phyloP scores from a whole-genome alignment of 345 rosid species.

The Populus pruinosa region DNA sequence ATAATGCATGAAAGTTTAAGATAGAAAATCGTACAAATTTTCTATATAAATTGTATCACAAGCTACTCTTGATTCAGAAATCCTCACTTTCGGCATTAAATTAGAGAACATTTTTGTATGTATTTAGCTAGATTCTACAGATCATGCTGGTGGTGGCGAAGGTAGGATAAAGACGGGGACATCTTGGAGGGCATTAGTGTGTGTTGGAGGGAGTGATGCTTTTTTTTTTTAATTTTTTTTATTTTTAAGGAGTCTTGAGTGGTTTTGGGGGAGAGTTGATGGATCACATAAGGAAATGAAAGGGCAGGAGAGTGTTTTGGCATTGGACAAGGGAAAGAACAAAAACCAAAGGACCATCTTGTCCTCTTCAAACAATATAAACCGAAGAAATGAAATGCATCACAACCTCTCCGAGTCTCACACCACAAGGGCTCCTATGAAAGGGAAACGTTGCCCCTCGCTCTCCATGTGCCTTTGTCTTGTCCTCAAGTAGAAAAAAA shows the following conservation, averaged over 20 bases:
- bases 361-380: conserved; percentile 44
- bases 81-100: no score
- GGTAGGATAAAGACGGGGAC: no score
- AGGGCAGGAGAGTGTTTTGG: conserved; percentile 26
- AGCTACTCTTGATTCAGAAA: neutral
- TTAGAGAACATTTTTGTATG: no score
- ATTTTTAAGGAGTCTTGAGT: no score
- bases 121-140: no score
- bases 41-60: neutral
- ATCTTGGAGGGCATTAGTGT: no score
- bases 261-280: conserved; percentile 16
- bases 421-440: neutral
- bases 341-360: conserved; percentile 49
- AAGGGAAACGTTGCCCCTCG: neutral
- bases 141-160: no score
- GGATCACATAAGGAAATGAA: conserved; percentile 29
- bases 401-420: neutral
- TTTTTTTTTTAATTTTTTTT: accelerated
- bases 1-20: neutral
- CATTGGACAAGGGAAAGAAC: conserved; percentile 38
- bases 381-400: conserved; percentile 24
- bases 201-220: no score
- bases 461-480: conserved; percentile 54
- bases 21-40: neutral
- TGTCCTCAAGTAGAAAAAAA: conserved; percentile 40